phyloP scores from a whole-genome alignment of 352 stramenopile genomes.

The Phytophthora uliginosa region DNA sequence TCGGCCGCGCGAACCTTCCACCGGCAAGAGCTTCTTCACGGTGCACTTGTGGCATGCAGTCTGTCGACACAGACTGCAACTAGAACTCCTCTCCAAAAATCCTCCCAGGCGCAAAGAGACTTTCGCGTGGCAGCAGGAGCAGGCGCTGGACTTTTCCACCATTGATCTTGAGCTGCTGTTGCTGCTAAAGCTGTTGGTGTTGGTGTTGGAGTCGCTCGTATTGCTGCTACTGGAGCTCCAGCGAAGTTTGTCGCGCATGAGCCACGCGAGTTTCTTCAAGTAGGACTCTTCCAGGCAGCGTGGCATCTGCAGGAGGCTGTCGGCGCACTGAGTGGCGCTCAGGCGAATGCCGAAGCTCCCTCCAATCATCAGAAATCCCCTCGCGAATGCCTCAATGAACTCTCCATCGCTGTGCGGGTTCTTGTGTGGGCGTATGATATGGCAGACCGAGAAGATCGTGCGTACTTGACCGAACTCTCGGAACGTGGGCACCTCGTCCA shows the following conservation, averaged over 20 bases:
- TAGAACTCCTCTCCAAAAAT: conserved; percentile 27
- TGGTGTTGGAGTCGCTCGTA: conserved; percentile 13
- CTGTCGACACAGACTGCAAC: conserved; percentile 35
- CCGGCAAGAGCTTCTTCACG: conserved; percentile 43
- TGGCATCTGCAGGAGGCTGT: conserved; percentile 31
- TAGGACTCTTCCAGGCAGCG: conserved; percentile 48
- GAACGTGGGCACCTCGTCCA: conserved; percentile 45
- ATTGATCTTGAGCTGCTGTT: conserved; percentile 11
- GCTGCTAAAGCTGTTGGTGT: conserved; percentile 26
- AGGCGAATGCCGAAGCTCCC: conserved; percentile 43
- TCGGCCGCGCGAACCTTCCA: conserved; percentile 35
- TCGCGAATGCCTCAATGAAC: conserved; percentile 42
- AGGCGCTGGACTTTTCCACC: conserved; percentile 12
- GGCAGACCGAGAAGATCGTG: conserved; percentile 41
- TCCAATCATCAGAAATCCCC: conserved; percentile 43
- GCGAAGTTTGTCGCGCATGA: conserved; percentile 44
- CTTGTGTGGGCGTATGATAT: conserved; percentile 37
- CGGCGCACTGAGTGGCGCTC: conserved; percentile 32
- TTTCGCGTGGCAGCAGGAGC: conserved; percentile 45
- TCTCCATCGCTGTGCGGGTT: conserved; percentile 5
- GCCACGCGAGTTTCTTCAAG: conserved; percentile 58
- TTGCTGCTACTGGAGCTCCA: conserved; percentile 20
- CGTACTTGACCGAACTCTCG: conserved; percentile 37
- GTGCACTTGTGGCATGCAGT: conserved; percentile 51
- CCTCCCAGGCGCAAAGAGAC: conserved; percentile 24